These are phyloP conservation scores for Ramalina peruviana DNA, from an alignment of 495 filamentous ascomycete genomes.

Conservation along the genomic window DNA sequence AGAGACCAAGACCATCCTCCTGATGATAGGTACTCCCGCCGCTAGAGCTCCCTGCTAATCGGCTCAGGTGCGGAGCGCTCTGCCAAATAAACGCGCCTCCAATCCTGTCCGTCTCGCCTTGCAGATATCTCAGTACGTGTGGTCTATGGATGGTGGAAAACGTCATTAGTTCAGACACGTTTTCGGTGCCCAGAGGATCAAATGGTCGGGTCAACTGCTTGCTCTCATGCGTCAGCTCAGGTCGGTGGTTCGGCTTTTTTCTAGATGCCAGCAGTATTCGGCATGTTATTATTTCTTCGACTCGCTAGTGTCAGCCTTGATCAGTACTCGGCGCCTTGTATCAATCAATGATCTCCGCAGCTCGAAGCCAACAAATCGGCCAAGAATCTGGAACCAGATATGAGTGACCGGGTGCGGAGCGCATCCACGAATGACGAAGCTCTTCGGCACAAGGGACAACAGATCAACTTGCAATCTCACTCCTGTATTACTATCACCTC, in stretches of 20 bases:
- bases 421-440: slow-evolving; percentile 2
- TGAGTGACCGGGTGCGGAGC: slow-evolving; percentile 4
- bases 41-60: slow-evolving; percentile 16
- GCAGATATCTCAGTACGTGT: background rate
- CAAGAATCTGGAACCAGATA: slow-evolving; percentile 3
- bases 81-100: slow-evolving; percentile 18
- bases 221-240: slow-evolving; percentile 9
- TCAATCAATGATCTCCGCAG: slow-evolving; percentile 7
- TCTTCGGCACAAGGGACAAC: slow-evolving; percentile 4
- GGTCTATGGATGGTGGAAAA: slow-evolving; percentile 1
- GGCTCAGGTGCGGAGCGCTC: slow-evolving; percentile 20
- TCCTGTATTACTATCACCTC: slow-evolving; percentile 17
- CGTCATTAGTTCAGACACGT: background rate
- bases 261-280: slow-evolving; percentile 9
- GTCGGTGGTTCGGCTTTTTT: slow-evolving; percentile 10
- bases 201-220: slow-evolving; percentile 1
- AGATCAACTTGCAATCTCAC: slow-evolving; percentile 15
- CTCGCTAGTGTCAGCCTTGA: slow-evolving; percentile 8
- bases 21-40: slow-evolving; percentile 21
- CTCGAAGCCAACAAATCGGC: slow-evolving; percentile 4
- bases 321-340: slow-evolving; percentile 8
- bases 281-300: slow-evolving; percentile 13
- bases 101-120: slow-evolving; percentile 10
- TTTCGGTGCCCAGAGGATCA: slow-evolving; percentile 8
- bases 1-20: slow-evolving; percentile 17